These are phyloP conservation scores for Lonicera japonica DNA, from an alignment of 129 eudicot species.

Conservation along the genomic window DNA sequence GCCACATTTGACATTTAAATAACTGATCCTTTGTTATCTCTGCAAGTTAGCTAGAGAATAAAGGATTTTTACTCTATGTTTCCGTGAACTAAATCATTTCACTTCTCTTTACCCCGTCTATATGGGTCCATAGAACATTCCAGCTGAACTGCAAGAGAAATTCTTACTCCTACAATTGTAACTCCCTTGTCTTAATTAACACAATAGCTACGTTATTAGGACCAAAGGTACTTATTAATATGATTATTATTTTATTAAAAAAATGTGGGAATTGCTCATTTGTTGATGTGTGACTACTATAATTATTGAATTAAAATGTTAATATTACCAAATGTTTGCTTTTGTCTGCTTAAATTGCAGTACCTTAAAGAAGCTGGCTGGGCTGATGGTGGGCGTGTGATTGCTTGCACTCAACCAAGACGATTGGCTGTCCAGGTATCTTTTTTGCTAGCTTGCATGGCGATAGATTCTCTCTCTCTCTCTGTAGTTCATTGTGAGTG, in stretches of 20 bases:
- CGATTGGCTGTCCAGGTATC: conserved; percentile 89
- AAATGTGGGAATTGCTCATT: not conserved
- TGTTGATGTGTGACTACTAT: not conserved
- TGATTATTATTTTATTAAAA: not conserved
- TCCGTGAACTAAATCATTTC: too few relatives aligned
- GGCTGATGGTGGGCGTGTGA: conserved; percentile 79
- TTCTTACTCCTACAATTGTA: too few relatives aligned
- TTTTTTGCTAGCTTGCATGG: not conserved
- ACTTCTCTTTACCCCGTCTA: too few relatives aligned
- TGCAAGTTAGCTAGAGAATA: too few relatives aligned
- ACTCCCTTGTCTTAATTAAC: too few relatives aligned
- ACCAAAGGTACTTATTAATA: too few relatives aligned
- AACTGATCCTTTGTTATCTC: too few relatives aligned
- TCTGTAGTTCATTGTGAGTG: not conserved
- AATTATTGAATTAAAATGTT: not conserved
- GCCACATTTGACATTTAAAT: too few relatives aligned
- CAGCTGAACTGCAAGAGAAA: too few relatives aligned
- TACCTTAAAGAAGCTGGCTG: conserved; percentile 91
- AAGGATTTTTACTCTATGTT: too few relatives aligned
- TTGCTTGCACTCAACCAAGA: conserved; percentile 95
- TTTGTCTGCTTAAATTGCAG: conserved; percentile 26
- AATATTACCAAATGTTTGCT: not conserved
- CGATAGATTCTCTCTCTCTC: not conserved
- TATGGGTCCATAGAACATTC: too few relatives aligned
- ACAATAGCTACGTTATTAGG: too few relatives aligned